Conservation (phyloP, 1,284 basidiomycete species). For the Malassezia cuniculi region DNA sequence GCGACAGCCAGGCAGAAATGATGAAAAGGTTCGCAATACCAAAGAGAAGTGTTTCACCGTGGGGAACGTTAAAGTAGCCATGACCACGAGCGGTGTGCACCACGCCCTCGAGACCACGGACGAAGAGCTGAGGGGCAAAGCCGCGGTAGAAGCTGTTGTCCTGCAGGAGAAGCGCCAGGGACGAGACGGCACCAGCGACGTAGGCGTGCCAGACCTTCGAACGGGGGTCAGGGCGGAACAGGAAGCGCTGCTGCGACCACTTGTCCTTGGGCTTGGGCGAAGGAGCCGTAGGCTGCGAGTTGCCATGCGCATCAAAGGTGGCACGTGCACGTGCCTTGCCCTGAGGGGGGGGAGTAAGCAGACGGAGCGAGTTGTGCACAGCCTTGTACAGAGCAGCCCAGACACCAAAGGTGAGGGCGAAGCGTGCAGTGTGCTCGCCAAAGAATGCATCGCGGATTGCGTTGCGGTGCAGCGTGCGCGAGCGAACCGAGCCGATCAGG, state of each 20-base stretch:
- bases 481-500: constrained; percentile 27
- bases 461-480: constrained; percentile 15
- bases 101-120: constrained; percentile 65
- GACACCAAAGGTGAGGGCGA: constrained; percentile 32
- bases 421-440: constrained; percentile 30
- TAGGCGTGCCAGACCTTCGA: constrained; percentile 68
- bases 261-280: constrained; percentile 23
- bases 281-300: not conserved
- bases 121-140: constrained; percentile 58
- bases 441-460: constrained; percentile 21
- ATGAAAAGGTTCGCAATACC: constrained; percentile 65
- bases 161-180: constrained; percentile 71
- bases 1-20: constrained; percentile 64
- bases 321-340: constrained; percentile 8
- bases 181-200: constrained; percentile 67
- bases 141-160: constrained; percentile 64
- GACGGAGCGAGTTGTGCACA: constrained; percentile 34
- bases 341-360: constrained; percentile 27
- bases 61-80: constrained; percentile 56
- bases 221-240: constrained; percentile 37
- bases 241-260: constrained; percentile 25
- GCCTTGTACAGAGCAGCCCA: constrained; percentile 43
- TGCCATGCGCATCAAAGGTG: no score
- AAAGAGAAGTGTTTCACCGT: constrained; percentile 74
- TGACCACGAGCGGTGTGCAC: constrained; percentile 61